A percentile compares a stretch with the other conserved stretches of the same genome.
Conservation (phyloP, 257 asterid species). For the Agastache rugosa region DNA sequence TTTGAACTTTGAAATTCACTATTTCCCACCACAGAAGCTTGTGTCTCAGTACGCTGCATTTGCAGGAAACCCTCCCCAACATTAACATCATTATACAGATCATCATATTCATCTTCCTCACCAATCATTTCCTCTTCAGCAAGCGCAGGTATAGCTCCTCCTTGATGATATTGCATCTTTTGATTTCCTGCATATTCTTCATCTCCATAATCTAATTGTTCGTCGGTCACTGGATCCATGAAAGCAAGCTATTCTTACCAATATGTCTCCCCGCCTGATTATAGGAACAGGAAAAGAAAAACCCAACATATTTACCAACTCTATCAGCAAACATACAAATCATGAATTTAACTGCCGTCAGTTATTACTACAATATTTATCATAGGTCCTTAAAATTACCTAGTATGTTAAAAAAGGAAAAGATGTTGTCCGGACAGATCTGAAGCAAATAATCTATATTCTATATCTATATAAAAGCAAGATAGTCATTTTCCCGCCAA, state of each 20-base stretch:
- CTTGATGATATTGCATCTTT: conserved; percentile 69
- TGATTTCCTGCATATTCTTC: conserved; percentile 69
- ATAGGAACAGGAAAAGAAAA: conserved; percentile 22
- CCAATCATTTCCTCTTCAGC: conserved; percentile 87
- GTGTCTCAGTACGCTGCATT: conserved; percentile 62
- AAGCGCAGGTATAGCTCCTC: conserved; percentile 80
- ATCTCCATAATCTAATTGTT: conserved; percentile 73
- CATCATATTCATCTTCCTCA: conserved; percentile 93
- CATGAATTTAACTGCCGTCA: neutral
- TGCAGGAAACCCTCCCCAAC: conserved; percentile 90
- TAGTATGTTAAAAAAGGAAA: neutral
- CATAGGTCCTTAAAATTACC: conserved; percentile 4
- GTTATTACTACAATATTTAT: neutral
- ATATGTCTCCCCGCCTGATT: conserved; percentile 45
- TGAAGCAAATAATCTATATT: too few species aligned
- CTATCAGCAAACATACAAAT: conserved; percentile 10
- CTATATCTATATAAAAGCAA: too few species aligned
- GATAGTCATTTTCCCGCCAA: too few species aligned
- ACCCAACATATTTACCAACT: conserved; percentile 29
- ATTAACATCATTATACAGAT: conserved; percentile 92
- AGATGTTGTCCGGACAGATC: conserved; percentile 15
- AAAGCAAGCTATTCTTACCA: conserved; percentile 38
- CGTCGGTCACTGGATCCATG: conserved; percentile 74
- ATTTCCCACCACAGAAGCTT: conserved; percentile 51
- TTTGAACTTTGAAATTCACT: conserved; percentile 58